phyloP scores from a whole-genome alignment of 805 yeast genomes.

The Kurtzmaniella fragi region DNA sequence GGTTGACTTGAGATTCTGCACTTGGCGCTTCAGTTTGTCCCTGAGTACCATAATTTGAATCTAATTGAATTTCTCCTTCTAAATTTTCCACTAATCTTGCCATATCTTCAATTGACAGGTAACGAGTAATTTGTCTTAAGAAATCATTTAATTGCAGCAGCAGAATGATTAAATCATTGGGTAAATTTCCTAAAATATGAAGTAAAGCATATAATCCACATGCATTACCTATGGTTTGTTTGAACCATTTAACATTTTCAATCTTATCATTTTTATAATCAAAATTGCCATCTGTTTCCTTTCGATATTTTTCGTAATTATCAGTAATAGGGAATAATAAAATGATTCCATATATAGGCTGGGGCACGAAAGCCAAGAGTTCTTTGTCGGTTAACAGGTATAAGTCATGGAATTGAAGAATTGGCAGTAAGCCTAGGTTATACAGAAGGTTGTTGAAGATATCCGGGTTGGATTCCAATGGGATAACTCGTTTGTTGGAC shows the following conservation, averaged over 20 bases:
- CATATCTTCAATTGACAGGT: constrained; percentile 27
- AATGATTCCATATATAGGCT: constrained; percentile 74
- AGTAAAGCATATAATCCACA: constrained; percentile 90
- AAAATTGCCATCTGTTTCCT: constrained; percentile 5
- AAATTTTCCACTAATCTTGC: constrained; percentile 42
- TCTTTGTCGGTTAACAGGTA: constrained; percentile 82
- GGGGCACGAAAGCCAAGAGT: constrained; percentile 72
- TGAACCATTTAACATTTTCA: constrained; percentile 61
- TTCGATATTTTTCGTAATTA: constrained; percentile 50
- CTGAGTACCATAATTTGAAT: constrained; percentile 40
- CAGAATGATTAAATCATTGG: constrained; percentile 38
- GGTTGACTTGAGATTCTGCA: constrained; percentile 45
- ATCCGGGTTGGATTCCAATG: constrained; percentile 86
- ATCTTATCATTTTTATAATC: constrained; percentile 20
- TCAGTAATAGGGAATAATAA: constrained; percentile 76
- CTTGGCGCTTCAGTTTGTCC: constrained; percentile 69
- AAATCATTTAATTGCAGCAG: constrained; percentile 27
- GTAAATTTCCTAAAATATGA: constrained; percentile 50
- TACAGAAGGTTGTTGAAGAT: constrained; percentile 69
- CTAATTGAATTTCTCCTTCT: constrained; percentile 37
- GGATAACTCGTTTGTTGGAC: constrained; percentile 48
- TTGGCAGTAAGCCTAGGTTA: constrained; percentile 59
- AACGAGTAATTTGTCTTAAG: constrained; percentile 10
- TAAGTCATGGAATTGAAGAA: constrained; percentile 69
- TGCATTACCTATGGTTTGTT: constrained; percentile 80